phyloP scores from a whole-genome alignment of 164 flowering plant genomes.

The Chimonanthus praecox region DNA sequence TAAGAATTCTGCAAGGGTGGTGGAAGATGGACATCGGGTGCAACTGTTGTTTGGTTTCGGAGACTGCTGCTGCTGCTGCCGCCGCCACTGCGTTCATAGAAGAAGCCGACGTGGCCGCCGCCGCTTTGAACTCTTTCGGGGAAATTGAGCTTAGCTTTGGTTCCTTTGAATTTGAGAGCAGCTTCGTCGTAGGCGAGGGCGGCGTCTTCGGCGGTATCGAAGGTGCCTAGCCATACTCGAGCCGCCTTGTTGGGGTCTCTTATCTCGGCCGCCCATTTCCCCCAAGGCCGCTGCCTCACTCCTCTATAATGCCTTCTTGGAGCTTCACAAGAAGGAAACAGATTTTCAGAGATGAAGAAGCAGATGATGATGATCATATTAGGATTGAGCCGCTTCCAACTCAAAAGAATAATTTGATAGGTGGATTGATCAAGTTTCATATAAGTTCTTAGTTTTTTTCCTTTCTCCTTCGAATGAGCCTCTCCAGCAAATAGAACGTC shows the following conservation, averaged over 20 bases:
- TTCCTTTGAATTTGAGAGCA: slow-evolving; percentile 13
- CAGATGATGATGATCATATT: no score
- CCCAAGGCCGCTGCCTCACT: slow-evolving; percentile 12
- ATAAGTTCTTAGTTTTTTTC: no score
- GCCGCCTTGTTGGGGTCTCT: slow-evolving; percentile 16
- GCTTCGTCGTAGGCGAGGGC: slow-evolving; percentile 43
- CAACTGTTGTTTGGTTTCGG: background rate
- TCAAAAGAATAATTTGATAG: no score
- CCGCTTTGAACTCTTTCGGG: slow-evolving; percentile 7
- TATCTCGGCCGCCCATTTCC: slow-evolving; percentile 16
- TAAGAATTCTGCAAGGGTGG: background rate
- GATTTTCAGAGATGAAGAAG: background rate
- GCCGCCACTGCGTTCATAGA: background rate
- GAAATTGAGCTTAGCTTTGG: slow-evolving; percentile 14
- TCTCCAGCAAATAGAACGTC: no score
- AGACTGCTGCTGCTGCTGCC: no score
- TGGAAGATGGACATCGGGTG: background rate
- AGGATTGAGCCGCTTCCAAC: no score
- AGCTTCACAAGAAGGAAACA: background rate
- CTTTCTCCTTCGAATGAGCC: no score
- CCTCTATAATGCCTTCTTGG: slow-evolving; percentile 11
- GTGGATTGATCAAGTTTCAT: no score
- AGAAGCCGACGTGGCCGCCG: background rate
- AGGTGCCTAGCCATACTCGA: slow-evolving; percentile 31
- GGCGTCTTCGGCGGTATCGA: slow-evolving; percentile 68